Conservation (phyloP, 2,329 filamentous ascomycete species). For the Rhexocercosporidium sp. region DNA sequence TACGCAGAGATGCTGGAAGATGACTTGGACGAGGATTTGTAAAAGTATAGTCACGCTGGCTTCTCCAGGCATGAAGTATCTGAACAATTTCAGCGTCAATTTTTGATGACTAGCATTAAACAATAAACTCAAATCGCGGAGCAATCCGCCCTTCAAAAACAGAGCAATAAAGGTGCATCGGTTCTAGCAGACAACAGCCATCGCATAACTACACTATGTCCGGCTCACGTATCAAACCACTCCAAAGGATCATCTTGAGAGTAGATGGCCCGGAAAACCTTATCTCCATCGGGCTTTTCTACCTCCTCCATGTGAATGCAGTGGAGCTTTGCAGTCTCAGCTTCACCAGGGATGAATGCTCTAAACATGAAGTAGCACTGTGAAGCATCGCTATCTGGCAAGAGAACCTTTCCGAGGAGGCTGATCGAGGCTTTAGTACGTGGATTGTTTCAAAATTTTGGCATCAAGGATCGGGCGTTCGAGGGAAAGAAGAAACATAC, state of each 20-base stretch:
- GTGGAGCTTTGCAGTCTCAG: constrained; percentile 49
- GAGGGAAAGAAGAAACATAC: no score
- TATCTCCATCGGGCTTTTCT: constrained; percentile 49
- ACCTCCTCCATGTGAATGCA: constrained; percentile 51
- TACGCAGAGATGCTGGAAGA: constrained; percentile 84
- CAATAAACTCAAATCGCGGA: background rate
- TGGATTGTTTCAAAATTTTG: no score
- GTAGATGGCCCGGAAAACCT: constrained; percentile 53
- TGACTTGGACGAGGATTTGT: constrained; percentile 61
- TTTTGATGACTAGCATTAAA: background rate
- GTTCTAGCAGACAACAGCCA: background rate
- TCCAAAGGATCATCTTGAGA: constrained; percentile 52
- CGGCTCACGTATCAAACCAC: constrained; percentile 56
- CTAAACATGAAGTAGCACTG: constrained; percentile 54
- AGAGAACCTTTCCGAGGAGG: constrained; percentile 54
- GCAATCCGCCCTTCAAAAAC: background rate
- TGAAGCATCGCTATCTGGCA: constrained; percentile 44
- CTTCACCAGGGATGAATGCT: constrained; percentile 51
- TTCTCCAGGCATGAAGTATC: background rate
- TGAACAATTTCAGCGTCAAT: background rate
- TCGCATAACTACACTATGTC: background rate
- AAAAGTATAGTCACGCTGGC: background rate
- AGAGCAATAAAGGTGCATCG: background rate
- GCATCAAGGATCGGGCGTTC: background rate
- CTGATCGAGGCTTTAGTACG: constrained; percentile 39